These are phyloP conservation scores for Penicillium pulvis DNA, from an alignment of 495 filamentous ascomycete species.

Conservation along the genomic window DNA sequence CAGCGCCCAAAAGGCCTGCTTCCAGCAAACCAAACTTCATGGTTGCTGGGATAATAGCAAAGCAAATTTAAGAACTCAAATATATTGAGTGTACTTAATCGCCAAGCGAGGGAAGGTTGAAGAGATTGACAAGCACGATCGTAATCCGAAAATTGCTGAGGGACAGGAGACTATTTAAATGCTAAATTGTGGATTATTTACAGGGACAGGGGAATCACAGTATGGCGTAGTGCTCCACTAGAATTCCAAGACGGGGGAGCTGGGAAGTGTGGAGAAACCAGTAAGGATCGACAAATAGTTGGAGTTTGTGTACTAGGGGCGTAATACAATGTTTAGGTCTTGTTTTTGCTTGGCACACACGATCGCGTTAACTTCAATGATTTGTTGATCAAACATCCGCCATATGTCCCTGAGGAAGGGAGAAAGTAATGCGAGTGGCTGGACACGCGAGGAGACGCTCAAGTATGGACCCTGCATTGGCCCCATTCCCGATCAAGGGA, in stretches of 20 bases:
- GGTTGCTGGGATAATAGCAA: slow-evolving; percentile 14
- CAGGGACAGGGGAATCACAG: slow-evolving; percentile 3
- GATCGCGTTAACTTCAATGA: not conserved
- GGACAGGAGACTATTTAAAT: slow-evolving; percentile 16
- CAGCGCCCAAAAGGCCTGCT: slow-evolving; percentile 35
- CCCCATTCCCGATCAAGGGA: not conserved
- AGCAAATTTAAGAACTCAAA: slow-evolving; percentile 10
- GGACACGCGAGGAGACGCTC: slow-evolving; percentile 9
- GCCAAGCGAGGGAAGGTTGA: not conserved
- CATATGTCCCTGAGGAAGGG: slow-evolving; percentile 1
- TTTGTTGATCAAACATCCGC: not conserved
- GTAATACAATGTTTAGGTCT: slow-evolving; percentile 1
- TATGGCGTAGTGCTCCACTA: slow-evolving; percentile 1
- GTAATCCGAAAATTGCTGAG: not conserved
- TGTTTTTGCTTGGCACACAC: slow-evolving; percentile 2
- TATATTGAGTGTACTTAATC: slow-evolving; percentile 11
- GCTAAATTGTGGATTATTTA: not conserved
- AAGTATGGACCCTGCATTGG: slow-evolving; percentile 2
- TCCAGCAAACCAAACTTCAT: slow-evolving; percentile 48
- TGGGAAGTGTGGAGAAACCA: slow-evolving; percentile 22
- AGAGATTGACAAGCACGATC: not conserved
- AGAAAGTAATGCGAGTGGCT: slow-evolving; percentile 13
- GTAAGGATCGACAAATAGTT: slow-evolving; percentile 14
- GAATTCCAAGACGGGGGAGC: slow-evolving; percentile 8
- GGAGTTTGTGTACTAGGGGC: slow-evolving; percentile 4